phyloP scores from a whole-genome alignment of 345 rosid genomes.

The Salix viminalis region DNA sequence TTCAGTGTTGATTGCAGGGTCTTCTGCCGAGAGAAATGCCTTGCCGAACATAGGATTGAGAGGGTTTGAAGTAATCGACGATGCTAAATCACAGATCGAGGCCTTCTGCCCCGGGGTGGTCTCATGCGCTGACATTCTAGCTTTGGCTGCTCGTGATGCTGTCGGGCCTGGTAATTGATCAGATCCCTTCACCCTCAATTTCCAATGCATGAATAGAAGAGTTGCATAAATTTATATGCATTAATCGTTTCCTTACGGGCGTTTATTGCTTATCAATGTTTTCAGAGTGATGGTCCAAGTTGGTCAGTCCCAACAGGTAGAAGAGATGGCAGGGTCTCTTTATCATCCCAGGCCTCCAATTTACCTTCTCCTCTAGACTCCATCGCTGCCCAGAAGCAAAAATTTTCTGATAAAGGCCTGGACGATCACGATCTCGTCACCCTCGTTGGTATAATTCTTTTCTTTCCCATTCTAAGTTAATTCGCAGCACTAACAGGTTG shows the following conservation, averaged over 20 bases:
- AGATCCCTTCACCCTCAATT: neutral
- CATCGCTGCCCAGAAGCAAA: constrained; percentile 42
- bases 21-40: constrained; percentile 32
- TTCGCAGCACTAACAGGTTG: too few species aligned
- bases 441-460: constrained; percentile 41
- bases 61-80: constrained; percentile 40
- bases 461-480: neutral
- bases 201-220: neutral
- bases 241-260: too few species aligned
- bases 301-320: constrained; percentile 75
- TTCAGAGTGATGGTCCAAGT: constrained; percentile 59
- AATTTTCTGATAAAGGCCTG: constrained; percentile 59
- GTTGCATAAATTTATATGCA: too few species aligned
- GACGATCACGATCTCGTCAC: constrained; percentile 65
- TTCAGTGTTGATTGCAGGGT: constrained; percentile 28
- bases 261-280: neutral
- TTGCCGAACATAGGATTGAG: constrained; percentile 26
- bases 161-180: constrained; percentile 29
- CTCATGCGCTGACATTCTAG: constrained; percentile 44
- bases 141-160: constrained; percentile 41
- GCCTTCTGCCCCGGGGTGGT: constrained; percentile 34
- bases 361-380: constrained; percentile 61
- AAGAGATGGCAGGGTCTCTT: constrained; percentile 67
- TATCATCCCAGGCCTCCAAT: constrained; percentile 42
- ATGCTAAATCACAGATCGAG: constrained; percentile 36